Percentiles rank a stretch among this genome's conserved stretches.
phyloP scores from a whole-genome alignment of 2,329 filamentous ascomycete genomes.

The Neoarthrinium moseri region DNA sequence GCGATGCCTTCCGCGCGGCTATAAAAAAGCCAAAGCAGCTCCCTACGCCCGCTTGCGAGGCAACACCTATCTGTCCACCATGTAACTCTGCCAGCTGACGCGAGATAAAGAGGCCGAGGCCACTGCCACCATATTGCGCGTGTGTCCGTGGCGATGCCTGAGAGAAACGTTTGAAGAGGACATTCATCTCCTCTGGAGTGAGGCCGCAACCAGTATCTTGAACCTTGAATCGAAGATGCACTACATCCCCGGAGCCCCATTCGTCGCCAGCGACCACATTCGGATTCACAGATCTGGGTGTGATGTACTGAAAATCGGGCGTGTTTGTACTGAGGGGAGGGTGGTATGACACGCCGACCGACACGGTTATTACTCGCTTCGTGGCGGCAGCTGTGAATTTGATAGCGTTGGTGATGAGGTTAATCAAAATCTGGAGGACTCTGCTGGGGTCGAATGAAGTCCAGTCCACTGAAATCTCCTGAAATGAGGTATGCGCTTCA shows the following conservation, averaged over 20 bases:
- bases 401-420: constrained; percentile 60
- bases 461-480: constrained; percentile 50
- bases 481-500: constrained; percentile 45
- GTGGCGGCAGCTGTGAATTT: constrained; percentile 48
- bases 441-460: constrained; percentile 56
- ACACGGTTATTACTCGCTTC: constrained; percentile 43
- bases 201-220: constrained; percentile 66
- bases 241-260: constrained; percentile 30
- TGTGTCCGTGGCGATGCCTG: constrained; percentile 52
- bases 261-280: constrained; percentile 21
- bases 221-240: constrained; percentile 51
- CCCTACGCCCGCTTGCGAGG: constrained; percentile 55
- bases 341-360: constrained; percentile 44
- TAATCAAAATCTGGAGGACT: constrained; percentile 59
- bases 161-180: constrained; percentile 66
- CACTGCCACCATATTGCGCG: constrained; percentile 63
- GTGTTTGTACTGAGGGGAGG: constrained; percentile 27
- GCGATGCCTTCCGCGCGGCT: constrained; percentile 45
- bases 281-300: constrained; percentile 19
- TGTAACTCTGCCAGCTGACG: constrained; percentile 63
- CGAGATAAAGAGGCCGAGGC: constrained; percentile 64
- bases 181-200: constrained; percentile 59
- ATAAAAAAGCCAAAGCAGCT: constrained; percentile 65
- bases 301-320: constrained; percentile 29
- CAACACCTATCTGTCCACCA: constrained; percentile 64